These are phyloP conservation scores for Rhizophora apiculata DNA, from an alignment of 345 rosid genomes.

Conservation along the genomic window DNA sequence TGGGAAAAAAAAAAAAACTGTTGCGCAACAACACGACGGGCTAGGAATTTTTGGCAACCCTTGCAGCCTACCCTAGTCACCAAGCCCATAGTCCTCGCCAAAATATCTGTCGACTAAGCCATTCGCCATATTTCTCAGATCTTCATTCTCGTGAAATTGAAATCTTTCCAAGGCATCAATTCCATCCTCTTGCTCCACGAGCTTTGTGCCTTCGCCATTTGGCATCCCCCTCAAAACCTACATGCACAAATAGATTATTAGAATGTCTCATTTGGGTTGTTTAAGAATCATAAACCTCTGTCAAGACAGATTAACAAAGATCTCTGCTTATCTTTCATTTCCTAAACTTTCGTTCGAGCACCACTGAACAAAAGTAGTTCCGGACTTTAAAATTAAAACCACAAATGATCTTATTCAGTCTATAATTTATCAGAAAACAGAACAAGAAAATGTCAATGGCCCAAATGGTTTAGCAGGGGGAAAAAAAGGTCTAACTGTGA, in stretches of 20 bases:
- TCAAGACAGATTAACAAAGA: too few relatives aligned
- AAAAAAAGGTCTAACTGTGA: too few relatives aligned
- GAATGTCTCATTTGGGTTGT: not conserved
- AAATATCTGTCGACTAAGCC: slow-evolving; percentile 82
- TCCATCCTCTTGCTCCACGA: slow-evolving; percentile 91
- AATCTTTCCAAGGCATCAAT: slow-evolving; percentile 94
- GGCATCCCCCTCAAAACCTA: slow-evolving; percentile 96
- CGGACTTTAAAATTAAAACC: too few relatives aligned
- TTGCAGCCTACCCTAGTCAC: slow-evolving; percentile 27
- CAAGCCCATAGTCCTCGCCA: slow-evolving; percentile 82
- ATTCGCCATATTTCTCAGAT: slow-evolving; percentile 90
- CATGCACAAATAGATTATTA: not conserved
- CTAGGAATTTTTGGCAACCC: not conserved
- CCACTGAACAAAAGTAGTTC: too few relatives aligned
- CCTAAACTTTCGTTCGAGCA: too few relatives aligned
- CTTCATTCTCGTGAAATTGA: slow-evolving; percentile 95
- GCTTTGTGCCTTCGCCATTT: slow-evolving; percentile 73
- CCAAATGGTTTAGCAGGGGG: too few relatives aligned
- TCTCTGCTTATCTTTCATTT: too few relatives aligned
- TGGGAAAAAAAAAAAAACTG: not conserved
- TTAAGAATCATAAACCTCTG: too few relatives aligned
- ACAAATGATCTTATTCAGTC: too few relatives aligned
- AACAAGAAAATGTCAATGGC: too few relatives aligned
- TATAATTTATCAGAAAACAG: too few relatives aligned
- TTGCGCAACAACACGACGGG: too few relatives aligned